A percentile compares a stretch with the other conserved stretches of the same genome.
phyloP scores from a whole-genome alignment of 176 grass and related monocot species.

The Cenchrus americanus region DNA sequence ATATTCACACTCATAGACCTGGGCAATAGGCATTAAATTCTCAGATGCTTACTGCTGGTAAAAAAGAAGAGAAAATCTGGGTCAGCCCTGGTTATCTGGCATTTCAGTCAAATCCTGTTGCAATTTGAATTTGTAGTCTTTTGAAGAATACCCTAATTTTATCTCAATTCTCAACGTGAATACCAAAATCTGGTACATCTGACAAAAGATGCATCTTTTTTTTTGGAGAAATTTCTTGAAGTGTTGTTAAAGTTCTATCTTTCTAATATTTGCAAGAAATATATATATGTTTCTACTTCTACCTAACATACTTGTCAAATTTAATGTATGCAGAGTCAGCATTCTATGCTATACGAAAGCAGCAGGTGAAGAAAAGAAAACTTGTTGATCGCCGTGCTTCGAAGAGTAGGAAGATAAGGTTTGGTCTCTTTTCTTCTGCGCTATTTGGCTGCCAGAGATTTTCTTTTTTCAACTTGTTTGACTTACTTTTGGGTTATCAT shows the following conservation, averaged over 20 bases:
- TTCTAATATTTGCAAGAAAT: background rate
- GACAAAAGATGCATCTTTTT: background rate
- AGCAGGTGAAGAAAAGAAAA: constrained; percentile 86
- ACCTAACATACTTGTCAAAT: background rate
- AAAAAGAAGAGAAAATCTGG: too few relatives aligned
- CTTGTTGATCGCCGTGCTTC: constrained; percentile 84
- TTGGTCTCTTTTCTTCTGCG: background rate
- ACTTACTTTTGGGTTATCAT: background rate
- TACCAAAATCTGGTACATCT: background rate
- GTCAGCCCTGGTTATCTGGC: background rate
- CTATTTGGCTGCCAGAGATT: background rate
- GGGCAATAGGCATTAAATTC: constrained; percentile 14
- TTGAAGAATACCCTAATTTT: background rate
- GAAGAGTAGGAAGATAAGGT: constrained; percentile 96
- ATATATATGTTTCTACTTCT: background rate
- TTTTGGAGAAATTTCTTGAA: background rate
- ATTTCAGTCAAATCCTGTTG: background rate
- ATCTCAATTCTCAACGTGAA: background rate
- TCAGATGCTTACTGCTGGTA: too few relatives aligned
- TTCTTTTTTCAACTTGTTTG: background rate
- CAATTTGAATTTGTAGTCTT: background rate
- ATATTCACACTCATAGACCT: background rate
- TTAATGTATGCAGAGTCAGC: constrained; percentile 60
- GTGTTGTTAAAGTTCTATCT: background rate
- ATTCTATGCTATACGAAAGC: constrained; percentile 75